Base-by-base conservation (phyloP, 257 asterid species). In the Primulina eburnea region DNA sequence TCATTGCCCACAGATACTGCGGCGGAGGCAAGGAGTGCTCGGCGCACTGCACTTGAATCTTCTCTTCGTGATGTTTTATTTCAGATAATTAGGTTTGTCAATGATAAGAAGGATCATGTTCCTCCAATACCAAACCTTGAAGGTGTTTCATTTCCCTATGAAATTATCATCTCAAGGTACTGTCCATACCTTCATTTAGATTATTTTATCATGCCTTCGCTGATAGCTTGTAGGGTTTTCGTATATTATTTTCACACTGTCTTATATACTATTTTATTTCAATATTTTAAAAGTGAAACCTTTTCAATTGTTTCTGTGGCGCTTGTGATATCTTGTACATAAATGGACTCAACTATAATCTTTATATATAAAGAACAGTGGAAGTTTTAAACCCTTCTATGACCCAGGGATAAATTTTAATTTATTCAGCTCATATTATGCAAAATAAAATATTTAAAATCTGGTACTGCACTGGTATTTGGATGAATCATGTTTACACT, bases 81-180 rank as follows among this genome's bases (percentile, higher is more conserved):
- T 83, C 97, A 94, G 87, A 86, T 94, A 64, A 91, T 94, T 72
- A 87, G 84, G 79, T 90, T 89, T 81, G 97, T 84, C 75, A 91
- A 89, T 76, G 97, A 94, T 55, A 94, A 94, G 84, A 94, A 84
- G 89, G 99, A 89, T 75, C 99, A 94, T 63, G 85, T 94, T 67
- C 97, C 99, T 67, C 77, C 92, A 24, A 80, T 94, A 76, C 90
- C 90, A 21, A 94, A 89, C 81, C 82, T 79, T 60, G 97, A 91
- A 76, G 99, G 95, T 29, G 81, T 84, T 77, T 85, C 96, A 34
- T 94, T 86, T 80, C 99, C 96, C 50, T 89, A 86, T 75, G 97
- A 91, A 82, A 91, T 94, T 69, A 89, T 90, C 6, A 83, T 89
- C 75, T 91, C 99, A 65, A 89, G 99, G 99, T 89, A 85, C 71